Percentiles rank a stretch among this genome's conserved stretches.
Evolutionary conservation across 371 early-diverging fungal genomes (phyloP).

Genomic region (Chytridium lagenaria): DNA sequence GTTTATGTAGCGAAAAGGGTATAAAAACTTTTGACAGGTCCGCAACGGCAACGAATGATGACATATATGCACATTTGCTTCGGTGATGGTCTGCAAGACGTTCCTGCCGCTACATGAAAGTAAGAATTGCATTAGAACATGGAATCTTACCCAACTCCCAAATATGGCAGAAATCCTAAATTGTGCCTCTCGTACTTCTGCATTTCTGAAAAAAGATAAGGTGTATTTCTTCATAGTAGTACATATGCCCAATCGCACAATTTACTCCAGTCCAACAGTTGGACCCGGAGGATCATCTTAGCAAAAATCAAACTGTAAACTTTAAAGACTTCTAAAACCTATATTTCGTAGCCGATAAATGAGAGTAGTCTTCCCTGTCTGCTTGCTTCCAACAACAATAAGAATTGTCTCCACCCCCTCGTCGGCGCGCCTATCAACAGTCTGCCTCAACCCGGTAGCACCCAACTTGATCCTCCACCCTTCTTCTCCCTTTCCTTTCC

Average conservation of each 20-base stretch:
- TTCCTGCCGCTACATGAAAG: slow-evolving; percentile 54
- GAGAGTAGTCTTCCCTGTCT: slow-evolving; percentile 51
- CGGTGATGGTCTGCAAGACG: slow-evolving; percentile 45
- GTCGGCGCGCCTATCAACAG: slow-evolving; percentile 27
- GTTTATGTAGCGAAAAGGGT: too few species aligned
- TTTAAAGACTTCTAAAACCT: slow-evolving; percentile 35
- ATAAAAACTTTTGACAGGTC: slow-evolving; percentile 50
- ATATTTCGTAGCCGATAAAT: slow-evolving; percentile 54
- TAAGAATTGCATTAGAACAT: neutral
- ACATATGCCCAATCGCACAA: slow-evolving; percentile 22
- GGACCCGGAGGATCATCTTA: slow-evolving; percentile 54
- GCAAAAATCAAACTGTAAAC: slow-evolving; percentile 29
- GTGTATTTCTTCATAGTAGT: neutral
- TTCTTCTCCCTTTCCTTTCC: slow-evolving; percentile 47
- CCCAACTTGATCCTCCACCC: slow-evolving; percentile 5
- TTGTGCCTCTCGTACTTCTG: slow-evolving; percentile 53
- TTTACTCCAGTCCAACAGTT: slow-evolving; percentile 60
- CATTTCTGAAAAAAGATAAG: slow-evolving; percentile 39
- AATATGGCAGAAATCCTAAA: slow-evolving; percentile 59
- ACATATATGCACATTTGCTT: slow-evolving; percentile 52
- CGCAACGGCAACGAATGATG: slow-evolving; percentile 49
- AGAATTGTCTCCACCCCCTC: slow-evolving; percentile 48
- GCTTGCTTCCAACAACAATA: slow-evolving; percentile 50
- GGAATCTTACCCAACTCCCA: slow-evolving; percentile 55
- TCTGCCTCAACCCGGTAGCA: slow-evolving; percentile 39